Conservation (phyloP, 192 early-diverging fungal genomes). For the Chytriomyces sp. region DNA sequence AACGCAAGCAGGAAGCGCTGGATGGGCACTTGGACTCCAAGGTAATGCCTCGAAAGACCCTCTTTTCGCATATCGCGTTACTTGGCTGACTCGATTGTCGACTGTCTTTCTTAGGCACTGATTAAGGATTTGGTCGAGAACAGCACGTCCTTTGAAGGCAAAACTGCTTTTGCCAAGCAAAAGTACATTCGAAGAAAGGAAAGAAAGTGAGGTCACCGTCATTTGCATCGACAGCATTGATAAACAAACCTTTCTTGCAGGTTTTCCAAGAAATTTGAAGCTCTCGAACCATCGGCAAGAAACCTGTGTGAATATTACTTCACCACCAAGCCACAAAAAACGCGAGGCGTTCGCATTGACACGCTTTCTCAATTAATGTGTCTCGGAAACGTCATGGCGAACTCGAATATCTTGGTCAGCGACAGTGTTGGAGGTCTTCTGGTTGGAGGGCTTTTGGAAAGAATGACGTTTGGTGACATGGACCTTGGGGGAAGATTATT, state of each 20-base stretch:
- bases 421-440: constrained; percentile 94
- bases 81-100: background rate
- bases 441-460: constrained; percentile 77
- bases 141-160: constrained; percentile 79
- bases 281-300: constrained; percentile 73
- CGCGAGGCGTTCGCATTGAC: constrained; percentile 80
- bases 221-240: background rate
- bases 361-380: constrained; percentile 90
- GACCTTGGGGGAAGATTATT: constrained; percentile 29
- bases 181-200: constrained; percentile 89
- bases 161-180: constrained; percentile 88
- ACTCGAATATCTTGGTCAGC: constrained; percentile 72
- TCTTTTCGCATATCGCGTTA: too few relatives aligned
- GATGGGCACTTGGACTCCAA: constrained; percentile 48
- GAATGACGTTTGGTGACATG: constrained; percentile 55
- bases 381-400: constrained; percentile 79
- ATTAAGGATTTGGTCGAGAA: constrained; percentile 78
- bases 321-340: constrained; percentile 76
- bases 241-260: constrained; percentile 33
- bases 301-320: constrained; percentile 80
- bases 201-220: constrained; percentile 61
- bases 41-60: background rate
- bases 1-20: constrained; percentile 72
- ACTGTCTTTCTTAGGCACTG: constrained; percentile 56
- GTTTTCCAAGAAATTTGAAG: constrained; percentile 79